Base-by-base conservation (phyloP, 192 early-diverging fungal genomes). In the Blastocladiella britannica region DNA sequence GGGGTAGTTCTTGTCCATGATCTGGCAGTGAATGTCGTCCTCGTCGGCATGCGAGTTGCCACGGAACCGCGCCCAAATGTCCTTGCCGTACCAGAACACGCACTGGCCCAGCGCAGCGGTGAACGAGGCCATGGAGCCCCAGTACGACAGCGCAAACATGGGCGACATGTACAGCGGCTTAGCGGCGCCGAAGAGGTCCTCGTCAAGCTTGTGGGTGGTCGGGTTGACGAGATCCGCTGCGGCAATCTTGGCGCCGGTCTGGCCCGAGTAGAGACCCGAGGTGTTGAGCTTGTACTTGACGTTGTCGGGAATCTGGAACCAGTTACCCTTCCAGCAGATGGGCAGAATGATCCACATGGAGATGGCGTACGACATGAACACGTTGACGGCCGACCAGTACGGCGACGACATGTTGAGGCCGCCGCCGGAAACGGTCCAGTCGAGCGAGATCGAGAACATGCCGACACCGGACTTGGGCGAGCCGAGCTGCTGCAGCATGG, bases 1-100 rank as follows among this genome's bases (percentile, higher is more conserved):
- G 7, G 71, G 72, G 62, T 88, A 88, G 20, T 66, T 67, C 22
- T 71, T 68, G n/a, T n/a, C n/a, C 86, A 88, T 88, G 15, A 88
- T 56, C 57, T 72, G 65, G 57, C 65, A 69, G 68, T 87, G 85
- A 27, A 84, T 74, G 62, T 85, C 84, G 62, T 71, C 67, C 54
- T 67, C 64, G 15, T 70, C 64, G 25, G 37, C 51, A 54, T 69
- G 75, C 52, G 63, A 51, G 1, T 53, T 58, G 37, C 54, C 65
- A 65, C 74, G 29, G 29, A 70, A 65, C 52, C 74, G 71, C n/a
- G 47, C 56, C 51, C 64, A 52, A 57, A 82, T 76, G 53, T 81
- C 66, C 53, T 64, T 55, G 28, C 82, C 76, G 51, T 82, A 75
- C 63, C 70, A 82, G 9, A 86, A 60, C 18, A 56, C 55, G 18